Base-by-base conservation (phyloP, 129 eudicot species). In the Chrysanthemum makinoi region DNA sequence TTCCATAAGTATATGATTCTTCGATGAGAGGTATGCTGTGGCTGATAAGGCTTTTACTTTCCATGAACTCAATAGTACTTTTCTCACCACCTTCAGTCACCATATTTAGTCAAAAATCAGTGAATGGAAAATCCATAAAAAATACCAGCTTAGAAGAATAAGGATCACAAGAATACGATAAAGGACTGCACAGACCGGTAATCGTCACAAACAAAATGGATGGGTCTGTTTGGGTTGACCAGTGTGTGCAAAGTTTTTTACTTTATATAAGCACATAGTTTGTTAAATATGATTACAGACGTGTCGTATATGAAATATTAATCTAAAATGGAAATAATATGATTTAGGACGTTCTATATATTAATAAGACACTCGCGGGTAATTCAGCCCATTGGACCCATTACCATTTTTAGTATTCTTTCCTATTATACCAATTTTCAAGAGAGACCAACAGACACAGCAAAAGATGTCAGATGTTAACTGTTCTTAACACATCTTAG, bases 1-100 rank as follows among this genome's bases (percentile, higher is more conserved):
- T 75, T 33, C 99, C 97, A 73, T 86, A 90, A 15, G 90, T 85
- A 80, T 90, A 94, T 17, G 96, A 82, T 64, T 94, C 96, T 84
- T 94, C 98, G 19, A 94, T 76, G 51, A 94, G 96, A 9, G 98
- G 96, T 53, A 88, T 72, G 70, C 86, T 83, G 55, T 96, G 81
- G 77, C 72, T 82, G 56, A 78, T 65, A 11, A 78, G 67, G 51
- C 83, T 78, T 76, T 94, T 84, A 74, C 87, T 88, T 89, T 94
- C 90, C 92, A 93, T 83, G 76, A 81, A 89, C 72, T 83, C 87
- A 22, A 94, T 87, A 19, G 98, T 87, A 74, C 71, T 89, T 22
- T 82, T 86, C 81, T 94, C 98, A n/a, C 98, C 98, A 74, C 98
- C 98, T 89, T 79, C 39, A 81, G 64, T 58, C 43, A 65, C 22